Evolutionary conservation across 2,329 filamentous ascomycete genomes (phyloP).

Genomic region (Fusarium sp.): DNA sequence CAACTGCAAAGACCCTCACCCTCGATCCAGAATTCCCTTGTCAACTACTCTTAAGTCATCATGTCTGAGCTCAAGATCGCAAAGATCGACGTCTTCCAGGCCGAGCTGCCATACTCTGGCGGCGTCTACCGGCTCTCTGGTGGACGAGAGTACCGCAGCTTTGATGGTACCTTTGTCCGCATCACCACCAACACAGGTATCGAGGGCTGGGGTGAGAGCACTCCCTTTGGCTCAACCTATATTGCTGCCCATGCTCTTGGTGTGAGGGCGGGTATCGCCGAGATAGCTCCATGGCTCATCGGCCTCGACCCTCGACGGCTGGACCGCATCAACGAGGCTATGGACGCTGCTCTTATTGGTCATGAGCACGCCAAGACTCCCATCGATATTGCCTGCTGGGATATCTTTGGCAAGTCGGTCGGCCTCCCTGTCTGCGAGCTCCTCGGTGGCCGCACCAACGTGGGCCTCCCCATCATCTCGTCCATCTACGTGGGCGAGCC

Average conservation of each 20-base stretch:
- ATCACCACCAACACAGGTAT: constrained; percentile 33
- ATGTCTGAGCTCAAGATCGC: constrained; percentile 32
- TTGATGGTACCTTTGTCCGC: constrained; percentile 33
- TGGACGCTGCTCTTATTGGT: constrained; percentile 24
- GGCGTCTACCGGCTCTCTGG: constrained; percentile 28
- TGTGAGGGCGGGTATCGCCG: constrained; percentile 27
- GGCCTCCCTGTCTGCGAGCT: constrained; percentile 34
- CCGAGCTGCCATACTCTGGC: constrained; percentile 22
- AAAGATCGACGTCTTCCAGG: constrained; percentile 33
- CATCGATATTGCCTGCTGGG: constrained; percentile 35
- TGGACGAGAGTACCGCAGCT: constrained; percentile 26
- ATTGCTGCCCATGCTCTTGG: constrained; percentile 30
- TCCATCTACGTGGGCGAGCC: constrained; percentile 29
- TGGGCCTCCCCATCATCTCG: constrained; percentile 27
- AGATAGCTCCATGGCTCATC: constrained; percentile 27
- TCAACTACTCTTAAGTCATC: constrained; percentile 24
- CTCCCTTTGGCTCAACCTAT: constrained; percentile 32
- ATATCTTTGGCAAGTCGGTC: constrained; percentile 30
- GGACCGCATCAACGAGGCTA: constrained; percentile 35
- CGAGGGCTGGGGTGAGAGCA: constrained; percentile 36
- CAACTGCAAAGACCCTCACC: not conserved
- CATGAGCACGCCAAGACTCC: constrained; percentile 30
- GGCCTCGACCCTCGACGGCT: constrained; percentile 22
- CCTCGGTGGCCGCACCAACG: constrained; percentile 26
- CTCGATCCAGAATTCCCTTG: not conserved